Percentiles rank a stretch among this genome's conserved stretches.
Conservation (phyloP, 164 flowering plant genomes). For the Malania oleifera region DNA sequence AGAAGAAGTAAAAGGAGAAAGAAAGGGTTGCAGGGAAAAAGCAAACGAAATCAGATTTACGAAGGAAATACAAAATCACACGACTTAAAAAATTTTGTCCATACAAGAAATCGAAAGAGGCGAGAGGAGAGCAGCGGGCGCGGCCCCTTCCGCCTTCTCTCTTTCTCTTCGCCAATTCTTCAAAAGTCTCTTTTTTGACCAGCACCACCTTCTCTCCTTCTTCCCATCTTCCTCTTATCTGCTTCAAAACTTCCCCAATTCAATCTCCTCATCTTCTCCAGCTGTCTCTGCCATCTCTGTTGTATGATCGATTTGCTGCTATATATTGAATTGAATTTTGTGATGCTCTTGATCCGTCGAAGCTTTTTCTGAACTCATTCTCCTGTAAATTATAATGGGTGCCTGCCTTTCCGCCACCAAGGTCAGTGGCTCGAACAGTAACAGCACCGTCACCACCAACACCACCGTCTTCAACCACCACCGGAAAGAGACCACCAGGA, state of each 20-base stretch:
- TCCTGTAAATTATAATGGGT: conserved; percentile 49
- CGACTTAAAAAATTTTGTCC: too few species aligned
- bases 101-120: too few species aligned
- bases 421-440: conserved; percentile 69
- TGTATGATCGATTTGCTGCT: too few species aligned
- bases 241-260: conserved; percentile 23
- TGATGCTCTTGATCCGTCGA: conserved; percentile 6
- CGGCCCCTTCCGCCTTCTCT: neutral
- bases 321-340: neutral
- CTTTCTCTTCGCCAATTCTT: too few species aligned
- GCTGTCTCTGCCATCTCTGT: neutral
- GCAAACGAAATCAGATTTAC: too few species aligned
- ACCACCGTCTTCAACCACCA: conserved; percentile 3
- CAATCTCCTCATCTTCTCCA: neutral
- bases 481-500: conserved; percentile 11
- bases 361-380: conserved; percentile 6
- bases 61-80: too few species aligned
- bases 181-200: conserved; percentile 28
- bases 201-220: conserved; percentile 23
- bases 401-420: conserved; percentile 67
- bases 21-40: too few species aligned
- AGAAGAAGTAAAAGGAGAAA: too few species aligned
- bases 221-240: conserved; percentile 36
- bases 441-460: conserved; percentile 14
- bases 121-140: neutral